phyloP scores from a whole-genome alignment of 371 early-diverging fungal species.

The Cokeromyces recurvatus region DNA sequence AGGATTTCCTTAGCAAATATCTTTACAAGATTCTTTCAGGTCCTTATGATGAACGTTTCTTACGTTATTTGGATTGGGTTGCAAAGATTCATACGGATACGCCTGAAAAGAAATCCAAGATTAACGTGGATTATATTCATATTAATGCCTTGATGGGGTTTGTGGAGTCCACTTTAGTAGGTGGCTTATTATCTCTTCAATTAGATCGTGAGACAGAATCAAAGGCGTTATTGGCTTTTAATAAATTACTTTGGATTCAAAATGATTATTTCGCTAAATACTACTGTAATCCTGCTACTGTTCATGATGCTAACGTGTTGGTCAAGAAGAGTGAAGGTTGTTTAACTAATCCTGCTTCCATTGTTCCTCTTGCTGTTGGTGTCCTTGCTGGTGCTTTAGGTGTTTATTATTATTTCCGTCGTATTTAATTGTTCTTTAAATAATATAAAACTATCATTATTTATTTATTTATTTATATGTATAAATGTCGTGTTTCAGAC shows the following conservation, averaged over 20 bases:
- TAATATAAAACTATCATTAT: no score
- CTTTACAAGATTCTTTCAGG: slow-evolving; percentile 65
- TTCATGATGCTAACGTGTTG: background rate
- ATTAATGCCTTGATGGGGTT: slow-evolving; percentile 72
- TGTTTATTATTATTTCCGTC: slow-evolving; percentile 9
- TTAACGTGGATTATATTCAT: slow-evolving; percentile 82
- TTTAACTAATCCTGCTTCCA: background rate
- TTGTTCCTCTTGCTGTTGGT: slow-evolving; percentile 20
- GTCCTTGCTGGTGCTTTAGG: slow-evolving; percentile 21
- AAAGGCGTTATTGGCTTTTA: slow-evolving; percentile 65
- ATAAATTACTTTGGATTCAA: slow-evolving; percentile 84
- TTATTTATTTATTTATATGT: no score
- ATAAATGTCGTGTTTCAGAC: no score
- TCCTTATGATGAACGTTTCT: slow-evolving; percentile 64
- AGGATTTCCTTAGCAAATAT: slow-evolving; percentile 69
- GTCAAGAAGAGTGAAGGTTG: no score
- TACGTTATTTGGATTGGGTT: slow-evolving; percentile 75
- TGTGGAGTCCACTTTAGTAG: slow-evolving; percentile 60
- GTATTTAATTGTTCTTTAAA: background rate
- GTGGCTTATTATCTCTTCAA: slow-evolving; percentile 55
- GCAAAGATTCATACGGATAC: slow-evolving; percentile 64
- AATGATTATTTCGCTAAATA: slow-evolving; percentile 79
- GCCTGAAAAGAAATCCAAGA: slow-evolving; percentile 65
- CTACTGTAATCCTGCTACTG: slow-evolving; percentile 47
- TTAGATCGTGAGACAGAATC: slow-evolving; percentile 54